Percentiles rank a stretch among this genome's conserved stretches.
Evolutionary conservation across 805 yeast genomes (phyloP).

Genomic region (Candida chilensis): DNA sequence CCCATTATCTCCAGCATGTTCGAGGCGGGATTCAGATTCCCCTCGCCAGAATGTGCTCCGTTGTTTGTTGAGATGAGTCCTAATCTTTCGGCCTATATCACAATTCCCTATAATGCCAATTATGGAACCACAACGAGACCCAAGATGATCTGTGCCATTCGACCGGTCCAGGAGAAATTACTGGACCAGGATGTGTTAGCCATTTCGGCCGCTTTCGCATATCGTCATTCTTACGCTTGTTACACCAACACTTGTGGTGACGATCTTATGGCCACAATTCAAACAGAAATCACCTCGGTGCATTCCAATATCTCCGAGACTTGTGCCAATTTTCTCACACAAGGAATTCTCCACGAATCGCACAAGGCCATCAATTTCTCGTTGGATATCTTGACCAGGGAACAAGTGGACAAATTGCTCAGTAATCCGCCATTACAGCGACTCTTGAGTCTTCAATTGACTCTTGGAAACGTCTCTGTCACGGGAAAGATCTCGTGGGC

Average conservation of each 20-base stretch:
- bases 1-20: slow-evolving; percentile 27
- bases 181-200: slow-evolving; percentile 20
- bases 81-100: slow-evolving; percentile 31
- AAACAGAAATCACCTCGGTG: slow-evolving; percentile 27
- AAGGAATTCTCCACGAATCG: slow-evolving; percentile 55
- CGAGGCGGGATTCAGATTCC: slow-evolving; percentile 48
- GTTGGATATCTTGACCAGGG: slow-evolving; percentile 54
- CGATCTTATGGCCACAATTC: slow-evolving; percentile 54
- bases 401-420: slow-evolving; percentile 66
- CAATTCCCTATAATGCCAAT: too few species aligned
- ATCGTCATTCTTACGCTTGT: slow-evolving; percentile 61
- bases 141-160: slow-evolving; percentile 2
- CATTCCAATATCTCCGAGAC: not conserved
- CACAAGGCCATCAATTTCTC: slow-evolving; percentile 71
- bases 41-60: slow-evolving; percentile 20
- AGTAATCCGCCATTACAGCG: slow-evolving; percentile 75
- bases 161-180: not conserved
- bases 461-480: slow-evolving; percentile 41
- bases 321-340: slow-evolving; percentile 3
- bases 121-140: too few species aligned
- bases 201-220: slow-evolving; percentile 53
- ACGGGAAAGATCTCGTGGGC: slow-evolving; percentile 47
- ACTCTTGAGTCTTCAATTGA: slow-evolving; percentile 58
- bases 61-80: slow-evolving; percentile 38
- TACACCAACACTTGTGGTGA: slow-evolving; percentile 60